A percentile compares a stretch with the other conserved stretches of the same genome.
Evolutionary conservation across 192 early-diverging fungal genomes (phyloP).

Genomic region (Gryganskiella cystojenkinii): DNA sequence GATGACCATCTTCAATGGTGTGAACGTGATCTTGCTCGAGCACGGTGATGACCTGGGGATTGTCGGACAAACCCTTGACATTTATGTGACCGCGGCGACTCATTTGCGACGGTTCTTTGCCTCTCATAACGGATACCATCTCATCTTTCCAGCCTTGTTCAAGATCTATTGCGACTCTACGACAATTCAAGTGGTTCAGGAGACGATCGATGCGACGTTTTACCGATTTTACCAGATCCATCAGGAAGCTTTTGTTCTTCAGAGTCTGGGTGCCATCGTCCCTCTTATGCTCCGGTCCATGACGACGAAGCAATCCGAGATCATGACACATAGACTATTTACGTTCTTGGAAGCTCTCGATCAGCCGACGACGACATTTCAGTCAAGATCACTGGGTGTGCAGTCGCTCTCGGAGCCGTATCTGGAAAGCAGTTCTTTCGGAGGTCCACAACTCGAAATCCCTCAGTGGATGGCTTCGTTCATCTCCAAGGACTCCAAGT

Average conservation of each 20-base stretch:
- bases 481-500: conserved; percentile 43
- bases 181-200: conserved; percentile 38
- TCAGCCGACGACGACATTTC: conserved; percentile 12
- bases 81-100: conserved; percentile 59
- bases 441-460: conserved; percentile 43
- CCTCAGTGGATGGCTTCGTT: conserved; percentile 45
- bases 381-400: conserved; percentile 49
- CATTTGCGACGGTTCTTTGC: conserved; percentile 63
- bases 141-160: conserved; percentile 64
- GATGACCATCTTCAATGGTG: conserved; percentile 57
- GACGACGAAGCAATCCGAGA: conserved; percentile 43
- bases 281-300: conserved; percentile 58
- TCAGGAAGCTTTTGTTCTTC: conserved; percentile 68
- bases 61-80: conserved; percentile 58
- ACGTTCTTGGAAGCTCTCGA: conserved; percentile 60
- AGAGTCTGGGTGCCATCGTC: conserved; percentile 61
- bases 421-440: conserved; percentile 24
- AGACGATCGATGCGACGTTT: conserved; percentile 60
- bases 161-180: conserved; percentile 64
- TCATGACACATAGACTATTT: conserved; percentile 58
- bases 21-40: conserved; percentile 60
- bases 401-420: conserved; percentile 28
- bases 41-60: conserved; percentile 62
- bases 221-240: conserved; percentile 64
- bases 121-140: conserved; percentile 61